A percentile compares a stretch with the other conserved stretches of the same genome.
phyloP scores from a whole-genome alignment of 2,329 filamentous ascomycete genomes.

The Verticillium albo-atrum region DNA sequence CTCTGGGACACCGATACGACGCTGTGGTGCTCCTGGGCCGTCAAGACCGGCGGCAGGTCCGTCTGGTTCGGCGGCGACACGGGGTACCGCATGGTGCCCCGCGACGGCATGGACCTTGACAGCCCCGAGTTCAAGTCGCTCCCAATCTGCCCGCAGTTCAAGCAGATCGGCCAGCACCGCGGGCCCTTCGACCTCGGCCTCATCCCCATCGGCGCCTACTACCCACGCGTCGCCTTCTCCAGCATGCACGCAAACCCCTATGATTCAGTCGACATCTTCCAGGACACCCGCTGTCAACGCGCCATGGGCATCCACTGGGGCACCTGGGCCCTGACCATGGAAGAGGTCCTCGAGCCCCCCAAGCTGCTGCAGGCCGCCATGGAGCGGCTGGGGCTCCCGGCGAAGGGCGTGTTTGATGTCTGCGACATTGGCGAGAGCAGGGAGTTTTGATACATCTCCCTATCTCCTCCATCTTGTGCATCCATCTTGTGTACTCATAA shows the following conservation, averaged over 20 bases:
- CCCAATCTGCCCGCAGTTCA: slow-evolving; percentile 79
- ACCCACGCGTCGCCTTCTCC: slow-evolving; percentile 68
- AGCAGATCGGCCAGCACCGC: slow-evolving; percentile 71
- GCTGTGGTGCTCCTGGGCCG: slow-evolving; percentile 84
- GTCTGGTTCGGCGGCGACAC: slow-evolving; percentile 90
- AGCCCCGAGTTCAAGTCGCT: slow-evolving; percentile 58
- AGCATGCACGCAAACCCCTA: slow-evolving; percentile 81
- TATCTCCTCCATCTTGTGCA: neutral
- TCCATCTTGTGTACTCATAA: neutral
- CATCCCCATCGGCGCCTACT: slow-evolving; percentile 90
- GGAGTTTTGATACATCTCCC: slow-evolving; percentile 52
- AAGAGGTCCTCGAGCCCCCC: slow-evolving; percentile 83
- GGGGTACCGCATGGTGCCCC: slow-evolving; percentile 77
- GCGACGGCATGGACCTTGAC: slow-evolving; percentile 65
- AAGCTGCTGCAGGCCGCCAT: slow-evolving; percentile 67
- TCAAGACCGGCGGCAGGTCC: slow-evolving; percentile 69
- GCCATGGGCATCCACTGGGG: slow-evolving; percentile 94
- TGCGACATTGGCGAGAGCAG: slow-evolving; percentile 81
- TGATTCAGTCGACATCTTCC: slow-evolving; percentile 86
- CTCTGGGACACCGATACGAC: slow-evolving; percentile 69
- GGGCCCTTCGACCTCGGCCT: slow-evolving; percentile 89
- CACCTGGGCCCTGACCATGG: slow-evolving; percentile 79
- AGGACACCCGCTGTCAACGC: slow-evolving; percentile 70
- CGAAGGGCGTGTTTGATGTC: slow-evolving; percentile 73
- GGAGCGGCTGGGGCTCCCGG: slow-evolving; percentile 58